phyloP scores from a whole-genome alignment of 495 filamentous ascomycete species.

The Xylaria palmicola region DNA sequence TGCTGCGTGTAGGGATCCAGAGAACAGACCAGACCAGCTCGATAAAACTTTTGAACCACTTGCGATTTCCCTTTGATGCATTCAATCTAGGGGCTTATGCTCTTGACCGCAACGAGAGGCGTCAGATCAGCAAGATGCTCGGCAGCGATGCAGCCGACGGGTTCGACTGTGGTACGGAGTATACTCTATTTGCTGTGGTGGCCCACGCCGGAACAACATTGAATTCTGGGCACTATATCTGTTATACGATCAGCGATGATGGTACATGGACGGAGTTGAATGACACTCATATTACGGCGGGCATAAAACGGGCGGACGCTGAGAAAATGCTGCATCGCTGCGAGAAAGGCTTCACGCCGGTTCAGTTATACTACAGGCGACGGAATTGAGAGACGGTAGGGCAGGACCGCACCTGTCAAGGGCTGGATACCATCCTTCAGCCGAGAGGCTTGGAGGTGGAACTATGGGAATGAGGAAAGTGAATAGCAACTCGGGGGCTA shows the following conservation, averaged over 20 bases:
- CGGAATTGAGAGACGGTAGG: not conserved
- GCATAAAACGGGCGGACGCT: not conserved
- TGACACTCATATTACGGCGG: constrained; percentile 22
- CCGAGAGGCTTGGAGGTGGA: not conserved
- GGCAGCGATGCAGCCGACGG: not conserved
- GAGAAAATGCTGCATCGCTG: not conserved
- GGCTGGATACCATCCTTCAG: not conserved
- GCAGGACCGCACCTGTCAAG: no score
- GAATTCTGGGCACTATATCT: constrained; percentile 45
- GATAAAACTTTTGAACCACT: not conserved
- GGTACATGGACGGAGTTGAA: constrained; percentile 36
- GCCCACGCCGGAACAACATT: constrained; percentile 31
- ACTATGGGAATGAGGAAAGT: not conserved
- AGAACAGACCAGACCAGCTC: not conserved
- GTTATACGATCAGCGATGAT: constrained; percentile 32
- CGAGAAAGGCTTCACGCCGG: not conserved
- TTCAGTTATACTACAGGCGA: constrained; percentile 25
- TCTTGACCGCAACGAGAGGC: not conserved
- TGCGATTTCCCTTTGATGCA: not conserved
- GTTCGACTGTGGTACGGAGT: constrained; percentile 27
- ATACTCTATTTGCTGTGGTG: constrained; percentile 49
- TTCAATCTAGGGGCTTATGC: not conserved
- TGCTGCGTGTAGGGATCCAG: constrained; percentile 5
- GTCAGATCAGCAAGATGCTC: constrained; percentile 11
- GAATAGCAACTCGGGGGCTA: not conserved